phyloP scores from a whole-genome alignment of 495 filamentous ascomycete species.

The Talaromyces borbonicus region DNA sequence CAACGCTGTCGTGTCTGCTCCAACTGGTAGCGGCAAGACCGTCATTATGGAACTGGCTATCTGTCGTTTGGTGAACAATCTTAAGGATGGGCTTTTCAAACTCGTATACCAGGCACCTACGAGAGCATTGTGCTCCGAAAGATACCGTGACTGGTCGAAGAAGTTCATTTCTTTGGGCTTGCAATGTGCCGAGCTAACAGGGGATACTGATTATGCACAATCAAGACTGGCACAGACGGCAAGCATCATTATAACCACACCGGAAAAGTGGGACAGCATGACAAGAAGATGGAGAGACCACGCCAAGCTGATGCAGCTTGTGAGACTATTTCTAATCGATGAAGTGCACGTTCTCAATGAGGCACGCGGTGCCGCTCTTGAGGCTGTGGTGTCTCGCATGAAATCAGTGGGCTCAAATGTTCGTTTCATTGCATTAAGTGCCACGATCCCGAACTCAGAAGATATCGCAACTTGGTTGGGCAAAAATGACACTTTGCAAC shows the following conservation, averaged over 20 bases:
- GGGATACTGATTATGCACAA: slow-evolving; percentile 73
- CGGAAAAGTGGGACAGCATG: slow-evolving; percentile 98
- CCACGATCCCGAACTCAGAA: slow-evolving; percentile 84
- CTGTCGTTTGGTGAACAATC: slow-evolving; percentile 58
- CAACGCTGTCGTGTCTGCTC: slow-evolving; percentile 82
- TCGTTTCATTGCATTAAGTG: slow-evolving; percentile 84
- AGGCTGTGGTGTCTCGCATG: slow-evolving; percentile 96
- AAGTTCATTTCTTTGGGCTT: slow-evolving; percentile 73
- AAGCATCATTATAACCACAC: slow-evolving; percentile 90
- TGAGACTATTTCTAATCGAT: slow-evolving; percentile 89
- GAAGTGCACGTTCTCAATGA: slow-evolving; percentile 96
- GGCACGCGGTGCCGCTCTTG: slow-evolving; percentile 75
- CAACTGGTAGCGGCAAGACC: slow-evolving; percentile 93
- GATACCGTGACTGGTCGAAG: slow-evolving; percentile 70
- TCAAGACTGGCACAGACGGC: slow-evolving; percentile 67
- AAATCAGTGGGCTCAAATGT: slow-evolving; percentile 81
- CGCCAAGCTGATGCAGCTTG: slow-evolving; percentile 66
- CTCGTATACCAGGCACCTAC: slow-evolving; percentile 94
- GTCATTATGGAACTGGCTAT: slow-evolving; percentile 86
- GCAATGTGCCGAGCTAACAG: slow-evolving; percentile 78
- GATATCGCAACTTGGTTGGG: slow-evolving; percentile 94
- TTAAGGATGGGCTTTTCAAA: slow-evolving; percentile 67
- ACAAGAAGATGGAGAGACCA: slow-evolving; percentile 95
- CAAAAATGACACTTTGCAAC: slow-evolving; percentile 53
- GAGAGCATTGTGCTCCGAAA: slow-evolving; percentile 83